Conservation (phyloP, 1,139 yeast genomes). For the Ogataea hybrid region DNA sequence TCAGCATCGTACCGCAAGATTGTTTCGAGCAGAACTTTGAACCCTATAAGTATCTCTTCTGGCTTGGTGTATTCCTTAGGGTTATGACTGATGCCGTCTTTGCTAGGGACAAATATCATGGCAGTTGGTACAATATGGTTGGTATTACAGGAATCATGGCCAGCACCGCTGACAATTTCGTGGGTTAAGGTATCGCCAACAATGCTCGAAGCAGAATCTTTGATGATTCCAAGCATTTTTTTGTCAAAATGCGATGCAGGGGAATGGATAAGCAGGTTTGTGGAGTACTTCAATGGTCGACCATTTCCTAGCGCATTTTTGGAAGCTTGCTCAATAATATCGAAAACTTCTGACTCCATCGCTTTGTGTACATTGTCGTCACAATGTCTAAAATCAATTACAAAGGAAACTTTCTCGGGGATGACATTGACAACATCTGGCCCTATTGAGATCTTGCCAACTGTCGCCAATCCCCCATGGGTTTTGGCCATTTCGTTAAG, state of each 20-base stretch:
- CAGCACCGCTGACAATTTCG: conserved; percentile 65
- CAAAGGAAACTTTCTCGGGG: conserved; percentile 57
- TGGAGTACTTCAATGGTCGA: conserved; percentile 32
- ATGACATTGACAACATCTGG: conserved; percentile 69
- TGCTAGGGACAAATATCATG: conserved; percentile 72
- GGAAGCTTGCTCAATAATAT: conserved; percentile 40
- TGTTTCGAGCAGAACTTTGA: too few species aligned
- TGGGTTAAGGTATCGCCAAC: conserved; percentile 43
- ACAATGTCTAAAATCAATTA: conserved; percentile 57
- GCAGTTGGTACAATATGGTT: conserved; percentile 60
- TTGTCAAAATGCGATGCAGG: conserved; percentile 58
- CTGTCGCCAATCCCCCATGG: conserved; percentile 53
- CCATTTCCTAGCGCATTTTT: conserved; percentile 33
- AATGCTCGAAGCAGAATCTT: conserved; percentile 47
- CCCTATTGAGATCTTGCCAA: conserved; percentile 53
- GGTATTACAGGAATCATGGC: conserved; percentile 69
- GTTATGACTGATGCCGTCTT: conserved; percentile 68
- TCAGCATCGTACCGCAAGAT: too few species aligned
- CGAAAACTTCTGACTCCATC: conserved; percentile 37
- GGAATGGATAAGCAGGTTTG: conserved; percentile 28
- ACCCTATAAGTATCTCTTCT: conserved; percentile 40
- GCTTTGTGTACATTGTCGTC: conserved; percentile 42
- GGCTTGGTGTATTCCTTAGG: conserved; percentile 66
- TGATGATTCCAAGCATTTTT: conserved; percentile 49
- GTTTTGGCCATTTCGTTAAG: conserved; percentile 56